phyloP scores from a whole-genome alignment of 345 rosid genomes.

The Euphorbia peplus region DNA sequence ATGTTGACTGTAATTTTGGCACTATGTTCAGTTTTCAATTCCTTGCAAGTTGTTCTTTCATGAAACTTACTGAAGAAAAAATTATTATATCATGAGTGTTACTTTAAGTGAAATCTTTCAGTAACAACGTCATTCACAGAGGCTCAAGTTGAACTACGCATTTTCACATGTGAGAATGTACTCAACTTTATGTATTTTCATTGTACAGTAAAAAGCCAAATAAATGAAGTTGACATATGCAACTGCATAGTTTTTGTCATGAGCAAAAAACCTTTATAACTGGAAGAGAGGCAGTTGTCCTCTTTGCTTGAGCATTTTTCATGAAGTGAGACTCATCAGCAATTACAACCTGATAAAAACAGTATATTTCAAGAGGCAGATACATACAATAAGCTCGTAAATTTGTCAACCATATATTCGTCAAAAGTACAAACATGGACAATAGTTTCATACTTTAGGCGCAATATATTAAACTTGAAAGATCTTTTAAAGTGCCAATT shows the following conservation, averaged over 20 bases:
- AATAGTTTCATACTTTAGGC: not conserved
- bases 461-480: conserved; percentile 4
- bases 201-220: not conserved
- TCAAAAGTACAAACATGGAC: not conserved
- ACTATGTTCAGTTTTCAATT: not conserved
- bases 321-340: conserved; percentile 96
- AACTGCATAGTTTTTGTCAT: conserved; percentile 13
- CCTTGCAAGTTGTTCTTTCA: not conserved
- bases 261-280: conserved; percentile 65
- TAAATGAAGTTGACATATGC: conserved; percentile 6
- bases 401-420: not conserved
- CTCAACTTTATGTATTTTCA: not conserved
- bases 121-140: too few relatives aligned
- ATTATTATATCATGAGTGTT: not conserved
- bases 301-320: conserved; percentile 95
- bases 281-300: conserved; percentile 80
- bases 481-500: conserved; percentile 1
- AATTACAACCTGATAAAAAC: conserved; percentile 68
- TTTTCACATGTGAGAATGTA: not conserved
- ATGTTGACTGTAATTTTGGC: not conserved
- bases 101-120: too few relatives aligned
- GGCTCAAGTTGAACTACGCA: too few relatives aligned
- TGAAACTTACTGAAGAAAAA: conserved; percentile 1
- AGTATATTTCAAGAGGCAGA: conserved; percentile 6
- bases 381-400: not conserved